phyloP scores from a whole-genome alignment of 805 yeast species.

The Candida ortonii region DNA sequence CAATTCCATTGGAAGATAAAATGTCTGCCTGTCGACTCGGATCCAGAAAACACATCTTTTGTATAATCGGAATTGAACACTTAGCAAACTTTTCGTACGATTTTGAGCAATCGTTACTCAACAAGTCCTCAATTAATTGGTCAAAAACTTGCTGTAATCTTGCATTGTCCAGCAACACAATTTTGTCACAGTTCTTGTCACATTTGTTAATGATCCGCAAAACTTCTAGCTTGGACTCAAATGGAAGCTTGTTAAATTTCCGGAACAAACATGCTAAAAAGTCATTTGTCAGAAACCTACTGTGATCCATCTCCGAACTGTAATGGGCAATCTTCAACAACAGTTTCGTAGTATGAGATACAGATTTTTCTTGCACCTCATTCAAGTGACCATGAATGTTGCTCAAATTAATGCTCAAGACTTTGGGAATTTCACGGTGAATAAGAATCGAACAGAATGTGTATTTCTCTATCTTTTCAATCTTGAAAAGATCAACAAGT shows the following conservation, averaged over 20 bases:
- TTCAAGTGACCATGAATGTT: conserved; percentile 15
- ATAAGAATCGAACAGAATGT: conserved; percentile 11
- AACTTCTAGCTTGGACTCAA: conserved; percentile 17
- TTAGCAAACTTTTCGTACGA: conserved; percentile 14
- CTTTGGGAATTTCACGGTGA: conserved; percentile 6
- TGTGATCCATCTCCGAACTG: conserved; percentile 9
- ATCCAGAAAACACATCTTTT: conserved; percentile 16
- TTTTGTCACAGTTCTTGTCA: conserved; percentile 6
- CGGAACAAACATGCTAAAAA: conserved; percentile 16
- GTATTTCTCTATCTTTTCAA: conserved; percentile 14
- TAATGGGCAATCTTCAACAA: conserved; percentile 15
- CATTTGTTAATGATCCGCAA: conserved; percentile 14
- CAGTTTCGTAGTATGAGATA: conserved; percentile 9
- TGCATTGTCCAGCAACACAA: conserved; percentile 11
- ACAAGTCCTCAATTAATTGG: conserved; percentile 17
- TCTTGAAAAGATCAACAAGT: conserved; percentile 13
- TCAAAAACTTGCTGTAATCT: conserved; percentile 18
- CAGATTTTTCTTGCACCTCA: conserved; percentile 11
- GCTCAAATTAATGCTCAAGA: conserved; percentile 11
- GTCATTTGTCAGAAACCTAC: conserved; percentile 14
- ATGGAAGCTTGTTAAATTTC: conserved; percentile 12
- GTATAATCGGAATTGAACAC: conserved; percentile 15
- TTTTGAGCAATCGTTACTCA: conserved; percentile 13
- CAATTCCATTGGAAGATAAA: conserved; percentile 16
- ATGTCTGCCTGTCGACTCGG: conserved; percentile 13